Evolutionary conservation across 495 filamentous ascomycete species (phyloP), one percentile per base, ranked within the genome.

Genomic region (Aspergillus cavernicola): DNA sequence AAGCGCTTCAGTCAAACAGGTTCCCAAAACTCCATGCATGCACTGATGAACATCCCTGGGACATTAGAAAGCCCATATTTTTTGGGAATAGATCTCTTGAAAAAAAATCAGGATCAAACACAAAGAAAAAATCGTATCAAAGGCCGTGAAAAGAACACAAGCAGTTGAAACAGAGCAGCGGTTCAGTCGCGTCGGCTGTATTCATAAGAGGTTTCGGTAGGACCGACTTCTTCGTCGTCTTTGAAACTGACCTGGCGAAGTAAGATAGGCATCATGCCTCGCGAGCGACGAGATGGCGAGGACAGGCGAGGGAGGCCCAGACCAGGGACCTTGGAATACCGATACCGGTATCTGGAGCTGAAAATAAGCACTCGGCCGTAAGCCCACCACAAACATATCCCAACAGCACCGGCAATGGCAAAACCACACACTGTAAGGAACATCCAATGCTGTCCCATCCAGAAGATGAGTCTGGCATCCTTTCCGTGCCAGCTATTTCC

Each of bases 401-500:
- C 78, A 9, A 85, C 75, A 35, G 80, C 58, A 40, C 77, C 81
- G 11, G 81, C 83, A 23, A 86, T 55, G 23, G 77, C 49, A 58
- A 87, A 87, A 13, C 85, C 87, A 22, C 75, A 57, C 23, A 85
- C 63, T 0, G 87, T 90, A 22, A 91, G 72, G 52, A 89, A 69
- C 47, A 88, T 60, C 87, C 87, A 91, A 63, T 90, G 83, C 56
- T 80, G 78, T 11, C 80, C 82, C 83, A 91, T 87, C 73, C 88
- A 92, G 67, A 92, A 89, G 59, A 92, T 89, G 4, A 89, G 65
- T 60, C 78, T 73, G 8, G 88, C 88, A 59, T 92, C 88, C 52
- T 78, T 81, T 18, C 79, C 79, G 62, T 92, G 88, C 88, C 88
- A 91, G 60, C 82, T 86, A 66, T 81, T 88, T 16, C 88, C 88